Conservation (phyloP, 805 yeast genomes). For the Cyberlindnera bimundalis region DNA sequence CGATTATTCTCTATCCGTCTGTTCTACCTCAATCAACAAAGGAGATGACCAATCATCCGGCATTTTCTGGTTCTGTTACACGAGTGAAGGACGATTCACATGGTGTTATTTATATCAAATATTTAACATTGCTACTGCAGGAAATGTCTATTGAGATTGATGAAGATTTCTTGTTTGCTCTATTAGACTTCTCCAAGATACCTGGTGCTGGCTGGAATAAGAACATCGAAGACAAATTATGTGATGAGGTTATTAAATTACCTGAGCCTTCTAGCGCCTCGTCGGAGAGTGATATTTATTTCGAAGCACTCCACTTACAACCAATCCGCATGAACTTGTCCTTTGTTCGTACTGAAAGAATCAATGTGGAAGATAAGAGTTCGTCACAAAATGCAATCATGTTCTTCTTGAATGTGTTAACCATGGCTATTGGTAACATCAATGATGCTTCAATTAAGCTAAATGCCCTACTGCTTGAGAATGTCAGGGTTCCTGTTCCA, state of each 20-base stretch:
- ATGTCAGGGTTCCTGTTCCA: constrained; percentile 82
- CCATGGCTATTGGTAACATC: constrained; percentile 96
- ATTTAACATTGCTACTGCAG: constrained; percentile 84
- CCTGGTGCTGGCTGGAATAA: constrained; percentile 81
- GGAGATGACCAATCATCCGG: constrained; percentile 87
- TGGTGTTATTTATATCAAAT: constrained; percentile 86
- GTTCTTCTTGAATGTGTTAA: constrained; percentile 78
- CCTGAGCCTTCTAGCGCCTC: constrained; percentile 65
- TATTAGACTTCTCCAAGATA: constrained; percentile 73
- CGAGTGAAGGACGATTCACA: constrained; percentile 84
- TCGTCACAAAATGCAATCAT: constrained; percentile 62
- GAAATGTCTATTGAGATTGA: constrained; percentile 91
- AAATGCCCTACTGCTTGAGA: constrained; percentile 84
- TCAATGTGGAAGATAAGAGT: constrained; percentile 61
- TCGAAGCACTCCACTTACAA: constrained; percentile 88
- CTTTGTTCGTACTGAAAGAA: constrained; percentile 82
- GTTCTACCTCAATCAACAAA: constrained; percentile 79
- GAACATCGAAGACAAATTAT: constrained; percentile 43
- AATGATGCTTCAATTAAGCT: constrained; percentile 94
- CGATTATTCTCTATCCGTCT: constrained; percentile 85
- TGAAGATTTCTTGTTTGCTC: constrained; percentile 84
- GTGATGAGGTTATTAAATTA: constrained; percentile 59
- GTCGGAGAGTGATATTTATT: constrained; percentile 73
- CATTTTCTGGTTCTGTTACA: constrained; percentile 81
- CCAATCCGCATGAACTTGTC: constrained; percentile 88